Percentiles rank a stretch among this genome's conserved stretches.
Evolutionary conservation across 495 filamentous ascomycete genomes (phyloP).

Genomic region (Lophiotrema nucula): DNA sequence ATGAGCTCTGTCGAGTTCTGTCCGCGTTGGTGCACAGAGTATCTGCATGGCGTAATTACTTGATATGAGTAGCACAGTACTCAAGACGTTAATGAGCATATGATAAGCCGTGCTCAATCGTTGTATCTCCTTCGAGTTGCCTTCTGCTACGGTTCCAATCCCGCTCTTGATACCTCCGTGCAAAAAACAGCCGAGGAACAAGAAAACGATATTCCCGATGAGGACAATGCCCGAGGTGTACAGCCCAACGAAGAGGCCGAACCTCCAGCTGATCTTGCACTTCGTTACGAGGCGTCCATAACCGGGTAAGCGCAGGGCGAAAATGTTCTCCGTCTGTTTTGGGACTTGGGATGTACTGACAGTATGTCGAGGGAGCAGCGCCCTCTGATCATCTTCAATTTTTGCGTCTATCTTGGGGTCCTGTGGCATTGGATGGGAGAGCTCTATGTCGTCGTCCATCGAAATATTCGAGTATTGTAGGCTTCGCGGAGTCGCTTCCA

Average conservation of each 20-base stretch:
- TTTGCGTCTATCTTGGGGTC: too few species aligned
- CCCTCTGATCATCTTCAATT: too few species aligned
- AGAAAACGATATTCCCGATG: not conserved
- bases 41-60: slow-evolving; percentile 37
- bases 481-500: too few species aligned
- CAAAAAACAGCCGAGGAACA: not conserved
- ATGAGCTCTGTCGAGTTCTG: slow-evolving; percentile 36
- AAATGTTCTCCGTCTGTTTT: too few species aligned
- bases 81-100: slow-evolving; percentile 34
- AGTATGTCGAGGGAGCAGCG: too few species aligned
- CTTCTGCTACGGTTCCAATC: not conserved
- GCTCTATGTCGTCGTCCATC: too few species aligned
- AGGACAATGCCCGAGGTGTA: not conserved
- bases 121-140: not conserved
- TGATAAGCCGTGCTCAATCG: slow-evolving; percentile 8
- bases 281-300: too few species aligned
- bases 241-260: not conserved
- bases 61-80: slow-evolving; percentile 28
- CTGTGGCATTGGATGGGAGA: too few species aligned
- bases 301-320: too few species aligned
- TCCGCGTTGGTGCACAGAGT: slow-evolving; percentile 35
- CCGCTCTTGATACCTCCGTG: not conserved
- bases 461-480: too few species aligned
- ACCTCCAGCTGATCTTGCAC: too few species aligned
- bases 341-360: too few species aligned